Conservation (phyloP, 1,284 basidiomycete species). For the Cryptococcus sp. region DNA sequence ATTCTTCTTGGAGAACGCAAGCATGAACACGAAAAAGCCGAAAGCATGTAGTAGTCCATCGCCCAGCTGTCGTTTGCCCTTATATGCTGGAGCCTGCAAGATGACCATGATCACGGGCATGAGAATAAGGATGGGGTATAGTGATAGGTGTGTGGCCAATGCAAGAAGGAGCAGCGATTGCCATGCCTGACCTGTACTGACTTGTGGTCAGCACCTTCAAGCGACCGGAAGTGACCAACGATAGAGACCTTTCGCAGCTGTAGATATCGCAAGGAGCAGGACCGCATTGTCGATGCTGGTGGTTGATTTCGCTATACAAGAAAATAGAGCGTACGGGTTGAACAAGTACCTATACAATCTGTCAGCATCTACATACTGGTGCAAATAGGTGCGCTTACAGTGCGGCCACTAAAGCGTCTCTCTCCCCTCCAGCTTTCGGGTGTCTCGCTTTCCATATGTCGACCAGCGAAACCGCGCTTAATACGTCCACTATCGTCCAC, state of each 20-base stretch:
- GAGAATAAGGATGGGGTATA: constrained; percentile 67
- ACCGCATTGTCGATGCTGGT: constrained; percentile 73
- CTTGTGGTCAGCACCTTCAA: constrained; percentile 50
- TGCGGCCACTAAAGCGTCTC: constrained; percentile 61
- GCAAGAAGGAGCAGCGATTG: constrained; percentile 63
- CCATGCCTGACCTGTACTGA: constrained; percentile 22
- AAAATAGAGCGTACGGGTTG: constrained; percentile 80
- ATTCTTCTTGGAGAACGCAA: constrained; percentile 3
- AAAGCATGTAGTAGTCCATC: neutral
- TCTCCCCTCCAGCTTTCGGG: constrained; percentile 48
- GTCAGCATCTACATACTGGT: constrained; percentile 5
- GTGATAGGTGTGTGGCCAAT: constrained; percentile 64
- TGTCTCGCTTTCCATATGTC: constrained; percentile 16
- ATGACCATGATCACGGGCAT: constrained; percentile 66
- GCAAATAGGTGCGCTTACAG: constrained; percentile 54
- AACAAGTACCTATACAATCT: constrained; percentile 64
- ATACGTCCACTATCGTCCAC: constrained; percentile 68
- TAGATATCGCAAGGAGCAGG: constrained; percentile 65
- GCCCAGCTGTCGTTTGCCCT: neutral
- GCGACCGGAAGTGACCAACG: neutral
- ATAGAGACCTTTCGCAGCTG: constrained; percentile 62
- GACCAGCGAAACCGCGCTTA: constrained; percentile 62
- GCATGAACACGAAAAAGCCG: neutral
- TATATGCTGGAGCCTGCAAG: neutral
- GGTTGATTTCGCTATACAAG: constrained; percentile 74